These are phyloP conservation scores for Raphanus raphanistrum DNA, from an alignment of 345 rosid species.

Conservation along the genomic window DNA sequence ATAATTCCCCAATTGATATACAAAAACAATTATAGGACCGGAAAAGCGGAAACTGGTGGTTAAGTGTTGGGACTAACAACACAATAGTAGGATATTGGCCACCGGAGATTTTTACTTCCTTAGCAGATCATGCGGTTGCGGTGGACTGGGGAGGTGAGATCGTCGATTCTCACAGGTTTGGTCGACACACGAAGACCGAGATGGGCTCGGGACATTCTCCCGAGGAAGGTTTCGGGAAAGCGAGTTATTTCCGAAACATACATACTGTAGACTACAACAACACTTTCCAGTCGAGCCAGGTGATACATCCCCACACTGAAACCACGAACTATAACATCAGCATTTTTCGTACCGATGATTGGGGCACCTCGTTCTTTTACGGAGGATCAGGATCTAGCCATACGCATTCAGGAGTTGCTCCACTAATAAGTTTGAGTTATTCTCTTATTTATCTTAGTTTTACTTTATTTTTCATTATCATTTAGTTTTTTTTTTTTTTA, in stretches of 20 bases:
- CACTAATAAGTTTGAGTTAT: not conserved
- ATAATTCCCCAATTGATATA: not conserved
- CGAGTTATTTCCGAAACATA: slow-evolving; percentile 1
- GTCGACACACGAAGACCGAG: not conserved
- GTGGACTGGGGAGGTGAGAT: not conserved
- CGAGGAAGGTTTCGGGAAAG: not conserved
- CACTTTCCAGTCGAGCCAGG: not conserved
- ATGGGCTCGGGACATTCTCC: slow-evolving; percentile 5
- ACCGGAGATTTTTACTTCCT: not conserved
- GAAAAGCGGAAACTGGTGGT: not conserved
- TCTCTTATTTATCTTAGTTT: not conserved
- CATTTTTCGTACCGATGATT: not conserved
- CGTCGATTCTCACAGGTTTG: not conserved
- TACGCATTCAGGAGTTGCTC: not conserved
- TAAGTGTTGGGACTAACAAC: not conserved
- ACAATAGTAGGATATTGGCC: not conserved
- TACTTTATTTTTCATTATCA: not conserved
- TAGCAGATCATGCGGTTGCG: not conserved
- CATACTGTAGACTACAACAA: not conserved
- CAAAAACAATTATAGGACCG: not conserved
- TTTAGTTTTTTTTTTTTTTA: not conserved
- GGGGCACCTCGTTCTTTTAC: not conserved
- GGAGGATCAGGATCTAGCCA: not conserved
- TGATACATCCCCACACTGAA: not conserved
- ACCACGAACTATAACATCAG: not conserved